phyloP scores from a whole-genome alignment of 495 filamentous ascomycete genomes.

The Aspergillus egyptiacus region DNA sequence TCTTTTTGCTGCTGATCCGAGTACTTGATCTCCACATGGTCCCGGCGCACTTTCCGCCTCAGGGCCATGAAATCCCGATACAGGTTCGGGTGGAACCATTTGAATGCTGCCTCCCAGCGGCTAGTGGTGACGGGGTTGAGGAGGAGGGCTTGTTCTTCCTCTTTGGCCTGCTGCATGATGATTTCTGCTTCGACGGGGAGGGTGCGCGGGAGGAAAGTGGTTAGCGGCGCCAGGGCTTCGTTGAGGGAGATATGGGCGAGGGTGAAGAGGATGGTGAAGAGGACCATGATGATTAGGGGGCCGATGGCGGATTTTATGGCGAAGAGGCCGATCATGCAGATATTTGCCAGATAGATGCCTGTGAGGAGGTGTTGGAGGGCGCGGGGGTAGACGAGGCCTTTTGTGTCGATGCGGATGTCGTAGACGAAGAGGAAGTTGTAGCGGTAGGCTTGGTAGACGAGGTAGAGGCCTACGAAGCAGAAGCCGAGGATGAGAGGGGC shows the following conservation, averaged over 20 bases:
- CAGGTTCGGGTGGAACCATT: slow-evolving; percentile 73
- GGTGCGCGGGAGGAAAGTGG: slow-evolving; percentile 64
- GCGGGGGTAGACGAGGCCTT: slow-evolving; percentile 78
- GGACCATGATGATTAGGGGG: slow-evolving; percentile 68
- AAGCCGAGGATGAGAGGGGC: slow-evolving; percentile 81
- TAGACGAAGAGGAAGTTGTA: slow-evolving; percentile 92
- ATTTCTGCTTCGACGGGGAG: slow-evolving; percentile 44
- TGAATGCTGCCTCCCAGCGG: slow-evolving; percentile 40
- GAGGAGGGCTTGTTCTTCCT: slow-evolving; percentile 25
- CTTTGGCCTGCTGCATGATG: slow-evolving; percentile 32
- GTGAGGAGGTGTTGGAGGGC: slow-evolving; percentile 81
- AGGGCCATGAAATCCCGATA: slow-evolving; percentile 65
- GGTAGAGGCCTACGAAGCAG: slow-evolving; percentile 66
- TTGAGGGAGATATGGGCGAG: slow-evolving; percentile 76
- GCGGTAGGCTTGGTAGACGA: slow-evolving; percentile 84
- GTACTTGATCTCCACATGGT: slow-evolving; percentile 47
- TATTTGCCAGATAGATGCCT: slow-evolving; percentile 74
- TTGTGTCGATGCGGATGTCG: slow-evolving; percentile 75
- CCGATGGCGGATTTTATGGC: slow-evolving; percentile 62
- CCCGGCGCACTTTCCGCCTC: slow-evolving; percentile 61
- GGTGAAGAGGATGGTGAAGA: slow-evolving; percentile 69
- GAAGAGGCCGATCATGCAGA: slow-evolving; percentile 84
- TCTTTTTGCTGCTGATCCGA: slow-evolving; percentile 47
- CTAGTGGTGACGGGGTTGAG: slow-evolving; percentile 9
- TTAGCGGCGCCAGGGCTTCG: slow-evolving; percentile 63